Evolutionary conservation across 1,284 basidiomycete genomes (phyloP).

Genomic region (Filobasidium uniguttulatum): DNA sequence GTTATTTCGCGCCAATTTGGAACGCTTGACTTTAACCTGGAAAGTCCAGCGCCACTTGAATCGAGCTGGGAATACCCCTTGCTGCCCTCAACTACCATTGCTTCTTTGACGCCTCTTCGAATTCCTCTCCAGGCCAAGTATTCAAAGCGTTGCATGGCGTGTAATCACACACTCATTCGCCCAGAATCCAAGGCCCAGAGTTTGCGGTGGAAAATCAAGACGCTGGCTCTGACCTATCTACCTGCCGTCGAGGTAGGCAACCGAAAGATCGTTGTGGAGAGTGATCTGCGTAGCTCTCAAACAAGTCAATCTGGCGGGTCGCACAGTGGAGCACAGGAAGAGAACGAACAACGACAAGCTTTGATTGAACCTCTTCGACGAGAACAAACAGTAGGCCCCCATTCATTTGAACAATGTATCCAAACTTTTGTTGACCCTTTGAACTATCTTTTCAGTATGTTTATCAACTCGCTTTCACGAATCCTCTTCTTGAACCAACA

Average conservation of each 20-base stretch:
- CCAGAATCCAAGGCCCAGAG: constrained; percentile 93
- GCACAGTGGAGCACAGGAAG: constrained; percentile 8
- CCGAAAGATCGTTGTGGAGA: constrained; percentile 11
- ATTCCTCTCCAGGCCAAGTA: constrained; percentile 85
- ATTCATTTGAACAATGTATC: constrained; percentile 17
- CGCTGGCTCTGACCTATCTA: constrained; percentile 84
- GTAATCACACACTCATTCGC: constrained; percentile 92
- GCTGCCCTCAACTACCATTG: not conserved
- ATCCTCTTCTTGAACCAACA: constrained; percentile 87
- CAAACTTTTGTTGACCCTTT: not conserved
- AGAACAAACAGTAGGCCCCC: constrained; percentile 10
- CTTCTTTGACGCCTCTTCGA: constrained; percentile 66
- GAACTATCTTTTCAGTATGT: constrained; percentile 42
- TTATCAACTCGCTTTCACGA: constrained; percentile 77
- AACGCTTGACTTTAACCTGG: not conserved
- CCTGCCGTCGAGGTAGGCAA: constrained; percentile 64
- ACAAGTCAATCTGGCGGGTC: constrained; percentile 5
- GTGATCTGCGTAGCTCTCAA: no score
- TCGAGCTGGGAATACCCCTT: not conserved
- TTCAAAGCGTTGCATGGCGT: constrained; percentile 85
- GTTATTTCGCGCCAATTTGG: not conserved
- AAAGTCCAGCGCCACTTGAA: not conserved
- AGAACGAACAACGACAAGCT: constrained; percentile 17
- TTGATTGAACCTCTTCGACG: constrained; percentile 8
- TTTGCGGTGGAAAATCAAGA: constrained; percentile 90